phyloP scores from a whole-genome alignment of 257 asterid genomes.

The Solanum piurae region DNA sequence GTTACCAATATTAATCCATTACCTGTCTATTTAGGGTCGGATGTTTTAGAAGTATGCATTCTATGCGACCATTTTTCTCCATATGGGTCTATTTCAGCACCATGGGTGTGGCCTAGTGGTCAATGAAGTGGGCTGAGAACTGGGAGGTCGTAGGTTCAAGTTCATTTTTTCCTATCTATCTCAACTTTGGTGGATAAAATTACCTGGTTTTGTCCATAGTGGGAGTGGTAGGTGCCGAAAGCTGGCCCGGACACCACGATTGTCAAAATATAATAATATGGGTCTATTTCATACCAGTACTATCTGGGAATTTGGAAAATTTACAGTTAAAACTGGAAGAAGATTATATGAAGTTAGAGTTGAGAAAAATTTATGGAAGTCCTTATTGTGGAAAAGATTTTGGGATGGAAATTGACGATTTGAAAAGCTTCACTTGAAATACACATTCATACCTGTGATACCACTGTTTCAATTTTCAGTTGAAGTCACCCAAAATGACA shows the following conservation, averaged over 20 bases:
- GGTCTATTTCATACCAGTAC: not conserved
- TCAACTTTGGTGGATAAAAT: not conserved
- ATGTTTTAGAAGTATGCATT: not conserved
- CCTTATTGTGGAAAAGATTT: not conserved
- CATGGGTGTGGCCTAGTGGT: not conserved
- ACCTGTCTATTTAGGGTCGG: not conserved
- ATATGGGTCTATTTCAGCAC: not conserved
- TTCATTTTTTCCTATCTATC: not conserved
- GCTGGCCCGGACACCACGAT: not conserved
- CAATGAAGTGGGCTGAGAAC: not conserved
- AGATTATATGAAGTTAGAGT: not conserved
- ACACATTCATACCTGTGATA: not conserved
- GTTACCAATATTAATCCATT: not conserved
- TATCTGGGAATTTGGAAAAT: not conserved
- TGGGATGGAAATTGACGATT: not conserved
- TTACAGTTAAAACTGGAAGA: not conserved
- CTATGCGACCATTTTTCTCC: not conserved
- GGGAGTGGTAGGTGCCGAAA: not conserved
- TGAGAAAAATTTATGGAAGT: not conserved
- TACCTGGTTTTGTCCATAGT: not conserved
- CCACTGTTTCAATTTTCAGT: not conserved
- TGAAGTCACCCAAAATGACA: not conserved
- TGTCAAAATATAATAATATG: not conserved
- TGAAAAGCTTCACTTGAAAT: not conserved
- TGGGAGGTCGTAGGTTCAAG: not conserved